A percentile compares a stretch with the other conserved stretches of the same genome.
phyloP scores from a whole-genome alignment of 2,329 filamentous ascomycete species.

The Talaromyces sp. region DNA sequence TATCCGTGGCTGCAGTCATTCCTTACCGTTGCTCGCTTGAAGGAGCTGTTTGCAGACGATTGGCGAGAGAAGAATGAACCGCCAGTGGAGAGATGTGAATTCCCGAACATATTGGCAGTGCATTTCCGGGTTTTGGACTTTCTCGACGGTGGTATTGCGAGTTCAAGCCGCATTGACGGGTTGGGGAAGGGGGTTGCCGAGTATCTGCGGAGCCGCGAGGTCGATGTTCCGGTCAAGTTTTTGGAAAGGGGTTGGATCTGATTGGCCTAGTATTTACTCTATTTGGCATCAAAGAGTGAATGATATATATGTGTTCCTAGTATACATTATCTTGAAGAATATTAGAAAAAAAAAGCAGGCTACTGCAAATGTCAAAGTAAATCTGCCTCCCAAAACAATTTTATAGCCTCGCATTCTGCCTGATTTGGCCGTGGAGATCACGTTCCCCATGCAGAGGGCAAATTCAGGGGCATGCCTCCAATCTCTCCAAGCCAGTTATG shows the following conservation, averaged over 20 bases:
- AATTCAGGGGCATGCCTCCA: constrained; percentile 13
- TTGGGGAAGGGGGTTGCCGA: constrained; percentile 12
- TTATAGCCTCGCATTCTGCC: no score
- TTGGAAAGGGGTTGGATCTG: constrained; percentile 7
- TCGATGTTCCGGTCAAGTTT: constrained; percentile 9
- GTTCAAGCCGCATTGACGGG: constrained; percentile 11
- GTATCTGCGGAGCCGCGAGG: constrained; percentile 7
- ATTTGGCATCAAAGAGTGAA: no score
- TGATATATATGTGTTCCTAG: no score
- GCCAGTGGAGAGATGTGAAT: constrained; percentile 4
- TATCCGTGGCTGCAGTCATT: constrained; percentile 22
- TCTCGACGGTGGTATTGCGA: constrained; percentile 13
- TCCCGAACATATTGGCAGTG: constrained; percentile 7
- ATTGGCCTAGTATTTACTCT: no score
- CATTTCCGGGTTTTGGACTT: constrained; percentile 13
- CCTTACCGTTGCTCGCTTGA: not conserved
- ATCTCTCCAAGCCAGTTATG: constrained; percentile 28
- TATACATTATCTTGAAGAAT: no score
- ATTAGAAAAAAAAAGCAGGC: no score
- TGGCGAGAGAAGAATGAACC: not conserved
- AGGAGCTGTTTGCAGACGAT: constrained; percentile 3
- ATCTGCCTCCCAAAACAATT: no score
- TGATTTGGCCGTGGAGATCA: not conserved
- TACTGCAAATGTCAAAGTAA: no score
- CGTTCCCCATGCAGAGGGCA: not conserved